phyloP scores from a whole-genome alignment of 805 yeast genomes.

The Yamadazyma scolyti region DNA sequence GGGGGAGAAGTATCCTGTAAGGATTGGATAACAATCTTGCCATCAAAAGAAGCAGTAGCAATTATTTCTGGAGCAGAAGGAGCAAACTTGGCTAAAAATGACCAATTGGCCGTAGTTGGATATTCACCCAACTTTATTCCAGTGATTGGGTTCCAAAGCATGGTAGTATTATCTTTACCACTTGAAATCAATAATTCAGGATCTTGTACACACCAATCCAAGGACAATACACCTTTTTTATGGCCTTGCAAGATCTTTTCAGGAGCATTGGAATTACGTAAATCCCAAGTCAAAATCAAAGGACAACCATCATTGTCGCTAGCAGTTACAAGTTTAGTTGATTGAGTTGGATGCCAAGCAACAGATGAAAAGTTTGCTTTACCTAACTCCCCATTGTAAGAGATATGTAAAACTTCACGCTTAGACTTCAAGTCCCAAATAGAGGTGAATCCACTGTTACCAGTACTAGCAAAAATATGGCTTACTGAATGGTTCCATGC shows the following conservation, averaged over 20 bases:
- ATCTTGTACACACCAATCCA: slow-evolving; percentile 93
- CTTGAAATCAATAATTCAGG: slow-evolving; percentile 76
- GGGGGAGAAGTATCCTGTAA: slow-evolving; percentile 81
- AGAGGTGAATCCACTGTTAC: slow-evolving; percentile 80
- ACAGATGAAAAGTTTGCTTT: slow-evolving; percentile 76
- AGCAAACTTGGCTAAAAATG: slow-evolving; percentile 83
- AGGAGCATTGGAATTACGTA: slow-evolving; percentile 92
- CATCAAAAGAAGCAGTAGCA: slow-evolving; percentile 86
- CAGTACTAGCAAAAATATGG: slow-evolving; percentile 89
- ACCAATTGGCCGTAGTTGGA: slow-evolving; percentile 93
- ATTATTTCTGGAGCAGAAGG: slow-evolving; percentile 85
- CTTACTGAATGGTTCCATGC: slow-evolving; percentile 85
- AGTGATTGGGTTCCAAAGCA: slow-evolving; percentile 84
- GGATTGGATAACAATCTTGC: slow-evolving; percentile 75
- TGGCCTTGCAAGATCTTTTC: slow-evolving; percentile 75
- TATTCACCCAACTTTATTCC: slow-evolving; percentile 78
- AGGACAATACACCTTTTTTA: slow-evolving; percentile 78
- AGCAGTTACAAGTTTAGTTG: slow-evolving; percentile 86
- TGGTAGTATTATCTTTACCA: slow-evolving; percentile 86
- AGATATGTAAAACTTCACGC: slow-evolving; percentile 83
- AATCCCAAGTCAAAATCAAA: slow-evolving; percentile 85
- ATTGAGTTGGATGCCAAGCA: slow-evolving; percentile 91
- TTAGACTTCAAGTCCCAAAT: slow-evolving; percentile 91
- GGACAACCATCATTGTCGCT: slow-evolving; percentile 80
- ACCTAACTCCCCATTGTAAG: slow-evolving; percentile 52